phyloP scores from a whole-genome alignment of 2,329 filamentous ascomycete genomes.

The Davidsoniella eucalypti region DNA sequence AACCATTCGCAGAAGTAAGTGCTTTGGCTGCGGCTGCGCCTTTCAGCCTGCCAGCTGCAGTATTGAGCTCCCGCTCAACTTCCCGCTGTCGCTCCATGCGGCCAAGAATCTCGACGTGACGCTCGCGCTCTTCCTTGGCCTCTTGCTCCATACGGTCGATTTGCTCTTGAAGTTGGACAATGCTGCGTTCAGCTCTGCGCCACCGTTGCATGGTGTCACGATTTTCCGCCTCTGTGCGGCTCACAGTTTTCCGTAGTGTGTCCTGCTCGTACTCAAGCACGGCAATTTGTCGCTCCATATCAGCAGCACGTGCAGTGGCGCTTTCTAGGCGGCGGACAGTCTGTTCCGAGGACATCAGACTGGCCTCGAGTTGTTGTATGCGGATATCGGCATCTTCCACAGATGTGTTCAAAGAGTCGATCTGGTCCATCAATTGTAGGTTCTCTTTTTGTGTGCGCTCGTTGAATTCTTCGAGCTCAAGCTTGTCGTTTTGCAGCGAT shows the following conservation, averaged over 20 bases:
- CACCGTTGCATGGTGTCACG: constrained; percentile 66
- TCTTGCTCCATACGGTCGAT: constrained; percentile 80
- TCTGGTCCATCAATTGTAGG: constrained; percentile 59
- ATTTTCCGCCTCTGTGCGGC: constrained; percentile 55
- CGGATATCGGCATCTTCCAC: constrained; percentile 65
- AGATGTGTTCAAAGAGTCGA: constrained; percentile 69
- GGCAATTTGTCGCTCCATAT: constrained; percentile 65
- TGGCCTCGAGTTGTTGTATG: constrained; percentile 60
- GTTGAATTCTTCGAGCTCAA: constrained; percentile 59
- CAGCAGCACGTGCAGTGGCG: constrained; percentile 56
- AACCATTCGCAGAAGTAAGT: constrained; percentile 19
- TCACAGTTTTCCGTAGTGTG: constrained; percentile 49
- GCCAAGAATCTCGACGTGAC: constrained; percentile 63
- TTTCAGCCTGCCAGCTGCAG: constrained; percentile 64
- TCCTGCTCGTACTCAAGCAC: constrained; percentile 70
- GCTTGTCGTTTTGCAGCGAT: constrained; percentile 58
- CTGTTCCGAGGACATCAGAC: constrained; percentile 60
- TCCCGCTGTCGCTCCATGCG: constrained; percentile 72
- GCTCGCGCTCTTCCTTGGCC: constrained; percentile 59
- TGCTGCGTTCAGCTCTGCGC: constrained; percentile 66
- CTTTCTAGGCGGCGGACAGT: constrained; percentile 58
- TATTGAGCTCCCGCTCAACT: constrained; percentile 67
- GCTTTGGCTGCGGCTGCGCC: constrained; percentile 59
- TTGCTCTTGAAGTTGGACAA: constrained; percentile 69
- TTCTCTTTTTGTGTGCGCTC: constrained; percentile 70